Conservation (phyloP, 306 rosid species). For the Phaseolus lunatus region DNA sequence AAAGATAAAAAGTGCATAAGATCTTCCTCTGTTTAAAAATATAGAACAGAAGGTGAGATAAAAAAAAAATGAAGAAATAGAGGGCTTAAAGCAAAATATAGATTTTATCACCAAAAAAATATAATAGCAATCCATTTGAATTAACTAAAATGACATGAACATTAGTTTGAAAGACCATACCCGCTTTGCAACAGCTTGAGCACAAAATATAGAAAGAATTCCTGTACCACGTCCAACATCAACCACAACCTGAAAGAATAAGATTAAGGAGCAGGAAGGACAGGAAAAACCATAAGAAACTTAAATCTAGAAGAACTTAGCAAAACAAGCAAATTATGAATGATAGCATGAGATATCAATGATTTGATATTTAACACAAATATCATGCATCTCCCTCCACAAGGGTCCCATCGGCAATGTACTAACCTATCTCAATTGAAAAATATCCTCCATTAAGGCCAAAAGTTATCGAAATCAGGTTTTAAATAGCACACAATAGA, state of each 20-base stretch:
- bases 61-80: conserved; percentile 24
- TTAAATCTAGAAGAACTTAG: conserved; percentile 9
- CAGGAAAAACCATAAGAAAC: conserved; percentile 24
- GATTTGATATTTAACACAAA: not conserved
- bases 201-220: conserved; percentile 96
- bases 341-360: conserved; percentile 3
- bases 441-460: conserved; percentile 10
- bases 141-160: conserved; percentile 31
- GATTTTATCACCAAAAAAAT: not conserved
- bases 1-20: conserved; percentile 26
- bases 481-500: too few relatives aligned
- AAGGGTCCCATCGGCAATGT: not conserved
- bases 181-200: conserved; percentile 96
- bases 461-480: not conserved
- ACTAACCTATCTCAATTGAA: conserved; percentile 20
- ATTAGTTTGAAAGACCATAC: conserved; percentile 55
- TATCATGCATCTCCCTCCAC: conserved; percentile 1
- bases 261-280: conserved; percentile 3
- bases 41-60: conserved; percentile 21
- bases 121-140: conserved; percentile 11
- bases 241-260: conserved; percentile 80
- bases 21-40: conserved; percentile 9
- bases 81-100: not conserved
- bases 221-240: conserved; percentile 99
- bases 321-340: conserved; percentile 29